Percentiles rank a stretch among this genome's conserved stretches.
These are phyloP conservation scores for Tetracentron sinense DNA, from an alignment of 164 flowering plant genomes.

Conservation along the genomic window DNA sequence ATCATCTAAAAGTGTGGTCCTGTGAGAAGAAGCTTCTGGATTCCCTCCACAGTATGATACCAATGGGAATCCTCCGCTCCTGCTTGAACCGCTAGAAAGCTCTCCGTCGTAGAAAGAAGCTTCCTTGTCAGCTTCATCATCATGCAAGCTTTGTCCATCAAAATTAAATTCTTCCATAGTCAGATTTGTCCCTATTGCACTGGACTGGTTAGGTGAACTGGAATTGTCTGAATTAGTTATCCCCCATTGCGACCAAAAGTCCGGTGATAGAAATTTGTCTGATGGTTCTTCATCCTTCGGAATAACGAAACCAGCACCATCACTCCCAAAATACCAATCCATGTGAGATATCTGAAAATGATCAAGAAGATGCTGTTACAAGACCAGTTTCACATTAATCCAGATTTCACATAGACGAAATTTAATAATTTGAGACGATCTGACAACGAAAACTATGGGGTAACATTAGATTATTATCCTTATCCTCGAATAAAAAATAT, in stretches of 20 bases:
- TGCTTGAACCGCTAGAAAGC: no score
- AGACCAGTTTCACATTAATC: not conserved
- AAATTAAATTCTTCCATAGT: not conserved
- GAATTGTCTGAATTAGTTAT: not conserved
- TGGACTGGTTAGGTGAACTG: not conserved
- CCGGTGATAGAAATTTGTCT: no score
- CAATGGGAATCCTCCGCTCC: not conserved
- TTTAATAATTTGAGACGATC: no score
- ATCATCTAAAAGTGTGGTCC: conserved; percentile 10
- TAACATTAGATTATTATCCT: no score
- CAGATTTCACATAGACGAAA: not conserved
- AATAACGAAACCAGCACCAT: not conserved
- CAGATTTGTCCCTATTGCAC: not conserved
- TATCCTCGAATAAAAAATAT: no score
- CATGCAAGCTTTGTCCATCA: not conserved
- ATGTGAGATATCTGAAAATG: conserved; percentile 1
- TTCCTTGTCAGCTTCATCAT: not conserved
- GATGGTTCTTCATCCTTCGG: not conserved
- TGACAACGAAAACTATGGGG: no score
- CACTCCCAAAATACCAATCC: not conserved
- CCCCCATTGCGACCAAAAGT: not conserved
- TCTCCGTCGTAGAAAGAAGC: not conserved
- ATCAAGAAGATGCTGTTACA: not conserved
- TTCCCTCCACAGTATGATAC: conserved; percentile 6
- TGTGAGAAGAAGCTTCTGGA: conserved; percentile 15